These are phyloP conservation scores for Apium graveolens DNA, from an alignment of 129 eudicot genomes.

Conservation along the genomic window DNA sequence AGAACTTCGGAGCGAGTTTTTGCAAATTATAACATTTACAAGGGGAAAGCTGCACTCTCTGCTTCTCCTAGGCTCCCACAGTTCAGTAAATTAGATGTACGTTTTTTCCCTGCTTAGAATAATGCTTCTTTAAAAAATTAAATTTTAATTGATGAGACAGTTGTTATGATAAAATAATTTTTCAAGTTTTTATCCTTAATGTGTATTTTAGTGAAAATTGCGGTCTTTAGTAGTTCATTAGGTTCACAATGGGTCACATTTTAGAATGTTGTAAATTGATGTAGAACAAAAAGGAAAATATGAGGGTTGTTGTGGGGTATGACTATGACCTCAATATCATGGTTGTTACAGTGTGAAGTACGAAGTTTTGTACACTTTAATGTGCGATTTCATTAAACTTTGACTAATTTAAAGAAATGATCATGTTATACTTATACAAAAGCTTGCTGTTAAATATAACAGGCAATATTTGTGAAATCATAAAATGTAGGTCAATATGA, in stretches of 20 bases:
- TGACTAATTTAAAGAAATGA: too few species aligned
- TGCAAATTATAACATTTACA: conserved; percentile 55
- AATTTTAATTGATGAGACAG: not conserved
- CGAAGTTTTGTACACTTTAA: too few species aligned
- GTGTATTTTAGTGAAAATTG: not conserved
- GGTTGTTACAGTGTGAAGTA: too few species aligned
- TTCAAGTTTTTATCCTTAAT: not conserved
- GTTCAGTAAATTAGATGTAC: conserved; percentile 45
- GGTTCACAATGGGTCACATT: not conserved
- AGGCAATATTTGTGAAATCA: not conserved
- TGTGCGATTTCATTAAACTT: too few species aligned
- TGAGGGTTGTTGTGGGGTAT: too few species aligned
- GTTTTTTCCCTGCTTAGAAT: not conserved
- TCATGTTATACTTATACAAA: too few species aligned
- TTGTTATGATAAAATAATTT: not conserved
- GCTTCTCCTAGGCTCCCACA: conserved; percentile 61
- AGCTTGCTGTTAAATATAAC: too few species aligned
- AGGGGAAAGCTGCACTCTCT: conserved; percentile 86
- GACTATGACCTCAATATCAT: too few species aligned
- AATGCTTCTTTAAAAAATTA: not conserved
- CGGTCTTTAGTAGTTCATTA: not conserved
- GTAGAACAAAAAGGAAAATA: too few species aligned
- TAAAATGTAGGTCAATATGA: not conserved
- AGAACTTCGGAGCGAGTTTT: conserved; percentile 29
- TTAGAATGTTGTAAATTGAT: not conserved